phyloP scores from a whole-genome alignment of 768 basidiomycete genomes.

The Favolaschia claudopus region DNA sequence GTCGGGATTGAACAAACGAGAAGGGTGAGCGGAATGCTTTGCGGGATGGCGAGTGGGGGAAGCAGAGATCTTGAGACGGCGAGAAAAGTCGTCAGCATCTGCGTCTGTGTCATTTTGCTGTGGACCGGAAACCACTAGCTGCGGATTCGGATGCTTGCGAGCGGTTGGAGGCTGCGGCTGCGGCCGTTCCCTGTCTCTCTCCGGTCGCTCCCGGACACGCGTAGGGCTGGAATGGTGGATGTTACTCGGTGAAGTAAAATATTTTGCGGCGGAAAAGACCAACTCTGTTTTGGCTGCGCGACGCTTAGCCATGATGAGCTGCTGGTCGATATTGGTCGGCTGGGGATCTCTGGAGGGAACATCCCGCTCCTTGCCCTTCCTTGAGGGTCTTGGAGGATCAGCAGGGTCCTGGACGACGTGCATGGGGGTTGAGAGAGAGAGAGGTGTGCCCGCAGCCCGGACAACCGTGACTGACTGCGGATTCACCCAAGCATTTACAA shows the following conservation, averaged over 20 bases:
- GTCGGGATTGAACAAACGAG: slow-evolving; percentile 72
- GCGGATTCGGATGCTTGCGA: slow-evolving; percentile 42
- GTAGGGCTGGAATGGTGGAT: slow-evolving; percentile 51
- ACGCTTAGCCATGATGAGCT: slow-evolving; percentile 72
- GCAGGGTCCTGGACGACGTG: slow-evolving; percentile 26
- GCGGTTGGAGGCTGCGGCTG: slow-evolving; percentile 39
- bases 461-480: slow-evolving; percentile 1
- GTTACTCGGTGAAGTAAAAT: slow-evolving; percentile 17
- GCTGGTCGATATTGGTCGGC: slow-evolving; percentile 61
- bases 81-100: slow-evolving; percentile 77
- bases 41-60: slow-evolving; percentile 47
- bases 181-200: slow-evolving; percentile 43
- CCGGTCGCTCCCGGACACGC: slow-evolving; percentile 55
- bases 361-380: slow-evolving; percentile 54
- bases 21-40: slow-evolving; percentile 49
- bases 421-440: slow-evolving; percentile 38
- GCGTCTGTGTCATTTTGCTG: slow-evolving; percentile 58
- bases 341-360: slow-evolving; percentile 39
- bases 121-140: slow-evolving; percentile 43
- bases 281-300: slow-evolving; percentile 61
- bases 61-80: slow-evolving; percentile 72
- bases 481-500: background rate
- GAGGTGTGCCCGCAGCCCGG: slow-evolving; percentile 9
- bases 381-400: slow-evolving; percentile 37
- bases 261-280: slow-evolving; percentile 29